Evolutionary conservation across 768 basidiomycete genomes (phyloP).

Genomic region (Galerina marginata): DNA sequence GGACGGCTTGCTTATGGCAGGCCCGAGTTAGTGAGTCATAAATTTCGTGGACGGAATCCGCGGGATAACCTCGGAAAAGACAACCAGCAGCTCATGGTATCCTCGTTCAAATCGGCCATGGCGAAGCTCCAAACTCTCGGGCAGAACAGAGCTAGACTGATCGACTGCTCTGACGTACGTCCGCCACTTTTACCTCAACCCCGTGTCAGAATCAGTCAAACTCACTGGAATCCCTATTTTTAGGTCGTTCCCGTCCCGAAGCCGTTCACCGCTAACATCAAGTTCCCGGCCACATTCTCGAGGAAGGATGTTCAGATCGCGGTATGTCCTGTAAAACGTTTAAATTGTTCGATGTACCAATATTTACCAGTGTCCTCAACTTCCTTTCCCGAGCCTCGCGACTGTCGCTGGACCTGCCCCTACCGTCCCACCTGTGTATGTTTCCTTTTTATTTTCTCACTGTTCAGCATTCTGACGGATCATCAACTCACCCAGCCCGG

Average conservation of each 20-base stretch:
- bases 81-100: constrained; percentile 27
- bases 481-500: too few relatives aligned
- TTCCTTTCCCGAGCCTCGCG: background rate
- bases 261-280: constrained; percentile 5
- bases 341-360: background rate
- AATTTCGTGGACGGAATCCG: too few relatives aligned
- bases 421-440: constrained; percentile 14
- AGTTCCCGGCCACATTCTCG: constrained; percentile 7
- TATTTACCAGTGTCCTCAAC: background rate
- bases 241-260: constrained; percentile 20
- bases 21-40: constrained; percentile 17
- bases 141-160: constrained; percentile 29
- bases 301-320: constrained; percentile 3
- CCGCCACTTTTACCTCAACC: too few relatives aligned
- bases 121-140: constrained; percentile 37
- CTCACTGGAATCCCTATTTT: too few relatives aligned
- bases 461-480: too few relatives aligned
- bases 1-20: constrained; percentile 30
- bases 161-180: constrained; percentile 40
- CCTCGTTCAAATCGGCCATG: constrained; percentile 34
- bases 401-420: constrained; percentile 11
- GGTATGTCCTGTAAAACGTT: background rate
- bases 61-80: background rate
- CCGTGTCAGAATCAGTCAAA: too few relatives aligned
- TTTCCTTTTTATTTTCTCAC: background rate